Evolutionary conservation across 2,329 filamentous ascomycete genomes (phyloP).

Genomic region (Aquanectria penicillioides): DNA sequence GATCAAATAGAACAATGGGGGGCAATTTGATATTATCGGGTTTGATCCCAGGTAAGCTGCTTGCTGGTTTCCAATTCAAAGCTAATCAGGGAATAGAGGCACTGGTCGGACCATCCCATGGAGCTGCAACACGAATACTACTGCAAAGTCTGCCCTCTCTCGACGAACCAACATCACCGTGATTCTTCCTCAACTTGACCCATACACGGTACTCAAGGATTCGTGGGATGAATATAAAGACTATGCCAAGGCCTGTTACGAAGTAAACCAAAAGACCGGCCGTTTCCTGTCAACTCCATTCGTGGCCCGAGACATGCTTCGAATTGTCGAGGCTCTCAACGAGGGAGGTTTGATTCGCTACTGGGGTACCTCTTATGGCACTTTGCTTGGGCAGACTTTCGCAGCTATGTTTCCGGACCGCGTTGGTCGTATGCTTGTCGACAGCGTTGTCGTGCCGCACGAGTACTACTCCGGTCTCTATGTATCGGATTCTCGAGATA

Average conservation of each 20-base stretch:
- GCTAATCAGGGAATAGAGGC: not conserved
- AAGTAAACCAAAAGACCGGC: conserved; percentile 30
- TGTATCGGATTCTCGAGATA: conserved; percentile 18
- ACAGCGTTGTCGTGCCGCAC: conserved; percentile 22
- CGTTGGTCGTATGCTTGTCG: conserved; percentile 23
- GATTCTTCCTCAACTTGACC: not conserved
- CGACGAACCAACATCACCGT: not conserved
- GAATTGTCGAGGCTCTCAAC: conserved; percentile 47
- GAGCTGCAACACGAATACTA: not conserved
- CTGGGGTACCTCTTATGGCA: conserved; percentile 38
- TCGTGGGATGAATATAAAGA: not conserved
- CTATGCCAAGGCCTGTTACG: conserved; percentile 26
- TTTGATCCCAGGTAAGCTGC: conserved; percentile 1
- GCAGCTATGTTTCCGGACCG: conserved; percentile 24
- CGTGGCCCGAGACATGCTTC: conserved; percentile 49
- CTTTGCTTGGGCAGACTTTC: conserved; percentile 12
- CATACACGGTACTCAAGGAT: not conserved
- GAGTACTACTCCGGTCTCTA: conserved; percentile 22
- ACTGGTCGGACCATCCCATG: not conserved
- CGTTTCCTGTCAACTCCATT: conserved; percentile 43
- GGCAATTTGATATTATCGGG: not conserved
- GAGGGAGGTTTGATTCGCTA: conserved; percentile 45
- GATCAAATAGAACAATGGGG: not conserved
- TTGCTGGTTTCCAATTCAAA: not conserved
- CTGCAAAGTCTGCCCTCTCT: not conserved